phyloP scores from a whole-genome alignment of 208 protist species.

The Ichthyophonus hoferi region DNA sequence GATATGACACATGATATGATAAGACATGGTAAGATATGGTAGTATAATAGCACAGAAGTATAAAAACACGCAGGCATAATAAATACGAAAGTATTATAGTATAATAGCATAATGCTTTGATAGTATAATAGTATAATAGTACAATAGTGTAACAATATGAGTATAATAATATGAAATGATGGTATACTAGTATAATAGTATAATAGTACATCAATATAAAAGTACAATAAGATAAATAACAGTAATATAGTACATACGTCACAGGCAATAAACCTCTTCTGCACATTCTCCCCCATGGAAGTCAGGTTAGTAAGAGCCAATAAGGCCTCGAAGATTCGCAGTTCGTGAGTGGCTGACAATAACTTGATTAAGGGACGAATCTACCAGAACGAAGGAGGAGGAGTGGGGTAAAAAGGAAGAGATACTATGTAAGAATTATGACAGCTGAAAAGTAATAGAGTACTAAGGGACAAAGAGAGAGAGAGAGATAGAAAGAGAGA shows the following conservation, averaged over 20 bases:
- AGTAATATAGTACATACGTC: background rate
- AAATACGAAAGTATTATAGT: too few relatives aligned
- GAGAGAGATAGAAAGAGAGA: background rate
- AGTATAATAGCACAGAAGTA: too few relatives aligned
- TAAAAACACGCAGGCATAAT: too few relatives aligned
- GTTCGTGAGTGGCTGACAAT: background rate
- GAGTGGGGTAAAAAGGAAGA: background rate
- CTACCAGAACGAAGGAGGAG: background rate
- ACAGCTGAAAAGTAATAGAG: background rate
- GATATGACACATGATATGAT: background rate
- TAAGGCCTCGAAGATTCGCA: constrained; percentile 1
- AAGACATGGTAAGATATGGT: too few relatives aligned
- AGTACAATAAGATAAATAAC: too few relatives aligned
- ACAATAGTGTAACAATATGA: too few relatives aligned
- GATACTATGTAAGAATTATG: background rate
- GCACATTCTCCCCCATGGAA: constrained; percentile 3
- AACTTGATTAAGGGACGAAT: background rate
- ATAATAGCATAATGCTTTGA: too few relatives aligned
- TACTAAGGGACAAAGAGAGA: background rate
- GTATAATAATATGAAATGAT: too few relatives aligned
- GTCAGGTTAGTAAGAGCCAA: constrained; percentile 19
- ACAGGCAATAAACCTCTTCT: background rate
- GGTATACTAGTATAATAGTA: too few relatives aligned
- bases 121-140: too few relatives aligned
- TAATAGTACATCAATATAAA: too few relatives aligned